A percentile compares a stretch with the other conserved stretches of the same genome.
phyloP scores from a whole-genome alignment of 768 basidiomycete genomes.

The Tremella fuciformis region DNA sequence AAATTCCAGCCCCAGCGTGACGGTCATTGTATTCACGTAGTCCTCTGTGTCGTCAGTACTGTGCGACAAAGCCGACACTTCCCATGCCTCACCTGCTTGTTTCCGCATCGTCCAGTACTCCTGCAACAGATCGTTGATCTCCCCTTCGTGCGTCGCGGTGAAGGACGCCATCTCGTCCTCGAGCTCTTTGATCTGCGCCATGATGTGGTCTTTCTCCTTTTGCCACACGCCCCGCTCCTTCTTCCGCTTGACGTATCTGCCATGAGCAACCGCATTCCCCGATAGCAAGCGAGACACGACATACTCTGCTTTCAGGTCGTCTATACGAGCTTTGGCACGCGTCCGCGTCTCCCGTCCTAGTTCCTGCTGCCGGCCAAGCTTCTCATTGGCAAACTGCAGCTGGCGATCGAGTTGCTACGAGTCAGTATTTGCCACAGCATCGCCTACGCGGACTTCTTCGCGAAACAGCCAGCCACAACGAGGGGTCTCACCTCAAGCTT shows the following conservation, averaged over 20 bases:
- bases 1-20: slow-evolving; percentile 26
- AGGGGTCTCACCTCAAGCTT: slow-evolving; percentile 62
- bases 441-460: background rate
- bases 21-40: slow-evolving; percentile 44
- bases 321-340: slow-evolving; percentile 70
- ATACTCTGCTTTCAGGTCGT: slow-evolving; percentile 57
- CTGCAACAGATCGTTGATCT: slow-evolving; percentile 73
- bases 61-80: background rate
- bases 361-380: slow-evolving; percentile 71
- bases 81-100: slow-evolving; percentile 38
- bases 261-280: background rate
- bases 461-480: background rate
- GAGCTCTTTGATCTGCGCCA: slow-evolving; percentile 69
- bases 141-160: slow-evolving; percentile 61
- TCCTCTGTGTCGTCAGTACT: slow-evolving; percentile 17
- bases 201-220: slow-evolving; percentile 30
- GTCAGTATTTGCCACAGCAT: background rate
- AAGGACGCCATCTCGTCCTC: slow-evolving; percentile 64
- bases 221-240: slow-evolving; percentile 38
- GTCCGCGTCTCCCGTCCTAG: slow-evolving; percentile 76
- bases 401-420: slow-evolving; percentile 75
- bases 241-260: slow-evolving; percentile 23
- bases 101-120: slow-evolving; percentile 60
- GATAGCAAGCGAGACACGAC: background rate
- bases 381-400: slow-evolving; percentile 74